Conservation (phyloP, 495 filamentous ascomycete species). For the Penicillium ochrochloron region DNA sequence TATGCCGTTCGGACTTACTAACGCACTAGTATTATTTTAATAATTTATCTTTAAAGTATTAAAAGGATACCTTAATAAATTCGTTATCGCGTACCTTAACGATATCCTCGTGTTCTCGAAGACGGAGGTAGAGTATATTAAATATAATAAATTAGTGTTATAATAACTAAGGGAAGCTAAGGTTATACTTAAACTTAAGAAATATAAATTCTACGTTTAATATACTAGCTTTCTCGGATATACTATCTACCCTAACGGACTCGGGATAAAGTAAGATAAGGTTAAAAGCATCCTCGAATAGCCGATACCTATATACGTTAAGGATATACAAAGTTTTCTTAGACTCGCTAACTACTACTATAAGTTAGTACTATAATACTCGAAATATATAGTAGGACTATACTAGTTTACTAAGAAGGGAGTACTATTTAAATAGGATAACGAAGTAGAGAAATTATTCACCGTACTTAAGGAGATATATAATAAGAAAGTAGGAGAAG, state of each 20-base stretch:
- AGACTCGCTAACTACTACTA: conserved; percentile 4
- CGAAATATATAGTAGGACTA: not conserved
- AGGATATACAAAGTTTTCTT: not conserved
- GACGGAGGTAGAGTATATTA: not conserved
- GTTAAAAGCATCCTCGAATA: not conserved
- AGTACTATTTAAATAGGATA: conserved; percentile 2
- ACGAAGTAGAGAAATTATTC: not conserved
- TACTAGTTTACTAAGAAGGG: conserved; percentile 4
- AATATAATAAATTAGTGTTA: conserved; percentile 9
- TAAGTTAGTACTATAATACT: not conserved
- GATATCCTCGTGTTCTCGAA: not conserved
- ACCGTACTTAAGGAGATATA: not conserved
- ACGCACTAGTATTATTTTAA: conserved; percentile 22
- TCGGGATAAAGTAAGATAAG: conserved; percentile 4
- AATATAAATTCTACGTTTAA: conserved; percentile 13
- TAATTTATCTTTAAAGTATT: not conserved
- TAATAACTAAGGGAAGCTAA: conserved; percentile 11
- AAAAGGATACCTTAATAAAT: not conserved
- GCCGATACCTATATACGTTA: not conserved
- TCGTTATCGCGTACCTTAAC: too few species aligned
- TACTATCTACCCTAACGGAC: not conserved
- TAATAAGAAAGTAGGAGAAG: not conserved
- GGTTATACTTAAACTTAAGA: conserved; percentile 21
- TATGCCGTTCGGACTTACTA: conserved; percentile 25
- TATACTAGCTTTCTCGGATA: conserved; percentile 4